Conservation (phyloP, 768 basidiomycete genomes). For the Leccinum variicolor region DNA sequence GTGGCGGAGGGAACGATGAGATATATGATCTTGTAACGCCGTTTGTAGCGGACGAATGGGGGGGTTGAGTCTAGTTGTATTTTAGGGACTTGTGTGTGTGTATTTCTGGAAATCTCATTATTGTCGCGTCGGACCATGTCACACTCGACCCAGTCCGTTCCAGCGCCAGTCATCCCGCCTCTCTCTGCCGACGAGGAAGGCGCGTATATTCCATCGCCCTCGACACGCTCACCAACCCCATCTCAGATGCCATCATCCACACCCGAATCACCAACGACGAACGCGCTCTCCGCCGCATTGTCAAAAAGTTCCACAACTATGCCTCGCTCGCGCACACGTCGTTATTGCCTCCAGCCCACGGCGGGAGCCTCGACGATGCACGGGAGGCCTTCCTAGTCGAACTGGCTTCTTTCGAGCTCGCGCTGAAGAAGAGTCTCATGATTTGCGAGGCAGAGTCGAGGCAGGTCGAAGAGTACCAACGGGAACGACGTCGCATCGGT, state of each 20-base stretch:
- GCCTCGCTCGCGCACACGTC: slow-evolving; percentile 53
- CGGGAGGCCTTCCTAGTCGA: slow-evolving; percentile 78
- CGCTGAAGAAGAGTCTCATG: slow-evolving; percentile 75
- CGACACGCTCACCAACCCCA: slow-evolving; percentile 9
- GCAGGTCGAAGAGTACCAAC: slow-evolving; percentile 82
- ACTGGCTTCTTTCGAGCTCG: slow-evolving; percentile 69
- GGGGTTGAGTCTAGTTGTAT: slow-evolving; percentile 42
- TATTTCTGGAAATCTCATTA: not conserved
- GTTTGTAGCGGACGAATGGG: slow-evolving; percentile 75
- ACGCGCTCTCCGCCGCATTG: slow-evolving; percentile 69
- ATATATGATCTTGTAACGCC: slow-evolving; percentile 82
- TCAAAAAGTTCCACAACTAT: slow-evolving; percentile 80
- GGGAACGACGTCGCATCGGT: slow-evolving; percentile 72
- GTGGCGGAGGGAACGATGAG: slow-evolving; percentile 65
- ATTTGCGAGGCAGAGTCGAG: slow-evolving; percentile 83
- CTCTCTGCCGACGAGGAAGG: slow-evolving; percentile 66
- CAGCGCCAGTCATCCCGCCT: slow-evolving; percentile 35
- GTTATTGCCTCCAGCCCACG: slow-evolving; percentile 30
- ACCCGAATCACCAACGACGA: slow-evolving; percentile 82
- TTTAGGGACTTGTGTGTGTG: not conserved
- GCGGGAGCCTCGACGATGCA: slow-evolving; percentile 57
- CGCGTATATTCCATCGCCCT: slow-evolving; percentile 16
- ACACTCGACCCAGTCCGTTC: slow-evolving; percentile 10
- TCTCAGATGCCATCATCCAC: slow-evolving; percentile 72
- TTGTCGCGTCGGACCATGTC: not conserved